Evolutionary conservation across 495 filamentous ascomycete genomes (phyloP).

Genomic region (Aspergillus carlsbadensis): DNA sequence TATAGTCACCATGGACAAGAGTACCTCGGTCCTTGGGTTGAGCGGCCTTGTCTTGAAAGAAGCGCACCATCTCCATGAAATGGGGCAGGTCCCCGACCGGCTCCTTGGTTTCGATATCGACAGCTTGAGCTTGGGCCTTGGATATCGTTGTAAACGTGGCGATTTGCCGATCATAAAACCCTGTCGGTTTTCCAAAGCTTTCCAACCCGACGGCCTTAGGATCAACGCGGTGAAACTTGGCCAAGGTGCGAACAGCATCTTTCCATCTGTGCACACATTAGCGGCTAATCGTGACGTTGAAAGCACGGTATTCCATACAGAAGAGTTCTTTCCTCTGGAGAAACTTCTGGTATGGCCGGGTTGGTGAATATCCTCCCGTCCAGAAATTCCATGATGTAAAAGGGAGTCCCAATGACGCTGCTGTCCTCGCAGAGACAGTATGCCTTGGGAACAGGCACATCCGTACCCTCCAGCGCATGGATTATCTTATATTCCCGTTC

Average conservation of each 20-base stretch:
- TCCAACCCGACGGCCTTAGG: slow-evolving; percentile 64
- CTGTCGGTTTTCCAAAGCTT: slow-evolving; percentile 67
- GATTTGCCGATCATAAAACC: slow-evolving; percentile 88
- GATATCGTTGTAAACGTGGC: slow-evolving; percentile 77
- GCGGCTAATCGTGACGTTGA: slow-evolving; percentile 1
- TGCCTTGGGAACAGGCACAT: slow-evolving; percentile 83
- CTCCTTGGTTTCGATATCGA: slow-evolving; percentile 72
- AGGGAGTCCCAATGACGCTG: slow-evolving; percentile 78
- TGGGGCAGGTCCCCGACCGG: slow-evolving; percentile 81
- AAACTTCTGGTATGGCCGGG: slow-evolving; percentile 74
- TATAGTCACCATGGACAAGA: slow-evolving; percentile 93
- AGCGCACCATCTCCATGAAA: slow-evolving; percentile 74
- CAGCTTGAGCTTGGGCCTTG: slow-evolving; percentile 67
- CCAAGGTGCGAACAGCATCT: slow-evolving; percentile 79
- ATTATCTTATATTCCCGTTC: slow-evolving; percentile 94
- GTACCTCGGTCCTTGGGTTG: slow-evolving; percentile 78
- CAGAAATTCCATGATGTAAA: slow-evolving; percentile 96
- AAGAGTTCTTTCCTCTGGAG: slow-evolving; percentile 62
- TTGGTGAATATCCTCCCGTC: slow-evolving; percentile 92
- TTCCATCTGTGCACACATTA: slow-evolving; percentile 60
- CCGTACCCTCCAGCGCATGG: slow-evolving; percentile 71
- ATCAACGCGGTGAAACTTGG: slow-evolving; percentile 75
- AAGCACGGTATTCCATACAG: slow-evolving; percentile 49
- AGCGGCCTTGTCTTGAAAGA: slow-evolving; percentile 62
- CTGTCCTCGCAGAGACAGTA: slow-evolving; percentile 84